These are phyloP conservation scores for Trichoderma hamatum DNA, from an alignment of 2,329 filamentous ascomycete genomes.

Conservation along the genomic window DNA sequence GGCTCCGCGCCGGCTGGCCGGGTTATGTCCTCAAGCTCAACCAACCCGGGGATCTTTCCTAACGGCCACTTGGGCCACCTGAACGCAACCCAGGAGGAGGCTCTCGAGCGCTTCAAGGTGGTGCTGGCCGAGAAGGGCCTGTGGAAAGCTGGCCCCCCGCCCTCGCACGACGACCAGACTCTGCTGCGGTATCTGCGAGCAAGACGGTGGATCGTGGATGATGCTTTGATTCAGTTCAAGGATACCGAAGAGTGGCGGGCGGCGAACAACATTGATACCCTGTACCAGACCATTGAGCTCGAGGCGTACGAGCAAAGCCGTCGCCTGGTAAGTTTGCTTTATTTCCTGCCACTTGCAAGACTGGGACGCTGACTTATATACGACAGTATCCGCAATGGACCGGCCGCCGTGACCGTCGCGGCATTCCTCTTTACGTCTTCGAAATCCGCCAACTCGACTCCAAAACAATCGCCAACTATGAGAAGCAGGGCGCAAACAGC, in stretches of 20 bases:
- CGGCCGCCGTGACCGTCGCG: conserved; percentile 83
- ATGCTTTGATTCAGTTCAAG: conserved; percentile 81
- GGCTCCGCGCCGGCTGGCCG: conserved; percentile 34
- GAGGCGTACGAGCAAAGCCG: conserved; percentile 81
- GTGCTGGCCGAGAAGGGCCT: conserved; percentile 66
- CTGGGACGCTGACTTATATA: neutral
- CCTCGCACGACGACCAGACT: conserved; percentile 73
- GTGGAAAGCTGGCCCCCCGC: conserved; percentile 58
- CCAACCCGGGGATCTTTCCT: conserved; percentile 56
- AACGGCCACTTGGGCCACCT: conserved; percentile 82
- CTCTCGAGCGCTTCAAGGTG: conserved; percentile 72
- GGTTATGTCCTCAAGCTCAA: conserved; percentile 38
- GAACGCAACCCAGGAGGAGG: conserved; percentile 65
- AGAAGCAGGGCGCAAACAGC: conserved; percentile 63
- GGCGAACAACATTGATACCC: conserved; percentile 73
- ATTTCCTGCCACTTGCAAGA: neutral
- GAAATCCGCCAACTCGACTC: conserved; percentile 81
- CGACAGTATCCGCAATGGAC: conserved; percentile 90
- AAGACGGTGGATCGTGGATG: conserved; percentile 75
- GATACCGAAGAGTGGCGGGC: conserved; percentile 87
- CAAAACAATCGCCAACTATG: conserved; percentile 79
- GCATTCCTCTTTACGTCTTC: conserved; percentile 90
- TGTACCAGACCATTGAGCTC: conserved; percentile 86
- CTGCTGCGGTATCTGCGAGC: conserved; percentile 84
- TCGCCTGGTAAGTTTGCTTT: conserved; percentile 60